Base-by-base conservation (phyloP, 2,329 filamentous ascomycete genomes). In the Moelleriella libera region DNA sequence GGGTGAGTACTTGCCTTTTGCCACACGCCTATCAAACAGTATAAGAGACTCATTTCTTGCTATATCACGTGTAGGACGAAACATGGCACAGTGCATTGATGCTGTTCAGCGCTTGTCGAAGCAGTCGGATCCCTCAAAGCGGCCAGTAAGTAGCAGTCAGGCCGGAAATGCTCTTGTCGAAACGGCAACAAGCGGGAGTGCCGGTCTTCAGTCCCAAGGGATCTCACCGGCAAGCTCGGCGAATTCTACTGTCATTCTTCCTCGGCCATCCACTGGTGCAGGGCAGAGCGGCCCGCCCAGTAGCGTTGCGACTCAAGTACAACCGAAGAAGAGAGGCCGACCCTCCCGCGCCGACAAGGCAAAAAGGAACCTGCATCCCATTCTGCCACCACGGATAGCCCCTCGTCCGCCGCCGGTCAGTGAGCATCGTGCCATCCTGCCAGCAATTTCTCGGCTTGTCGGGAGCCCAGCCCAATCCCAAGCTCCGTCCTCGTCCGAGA, bases 271-370 rank as follows among this genome's bases (percentile, higher is more conserved):
- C 4, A 52, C 48, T 44, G 53, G 48, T 6, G 40, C 45, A 21
- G 41, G 42, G 11, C 45, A 47, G 28, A 31, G 31, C 30, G 10
- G 41, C 9, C n/a, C 21, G 5, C 5, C 34, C 3, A 32, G 11
- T 45, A 32, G 21, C 12, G 41, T 14, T 10, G 4, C 32, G 21
- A 30, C 30, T 41, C 43, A 44, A 28, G 14, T 37, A 9, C 43
- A 47, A 30, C 51, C 60, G n/a, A 69, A 63, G 53, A 72, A 71
- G 55, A 64, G 69, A 50, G 70, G 70, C 2, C 63, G 70, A 40
- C 70, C 70, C 5, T 66, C 69, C 9, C 65, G 69, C 47, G 63
- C 66, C 10, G 69, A 71, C 47, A 69, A 66, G 52, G 66, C 59
- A 11, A 61, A 56, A 46, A 47, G 53, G 10, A 55, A 60, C 45